Percentiles rank a stretch among this genome's conserved stretches.
Evolutionary conservation across 306 rosid species (phyloP).

Genomic region (Inga oerstediana): DNA sequence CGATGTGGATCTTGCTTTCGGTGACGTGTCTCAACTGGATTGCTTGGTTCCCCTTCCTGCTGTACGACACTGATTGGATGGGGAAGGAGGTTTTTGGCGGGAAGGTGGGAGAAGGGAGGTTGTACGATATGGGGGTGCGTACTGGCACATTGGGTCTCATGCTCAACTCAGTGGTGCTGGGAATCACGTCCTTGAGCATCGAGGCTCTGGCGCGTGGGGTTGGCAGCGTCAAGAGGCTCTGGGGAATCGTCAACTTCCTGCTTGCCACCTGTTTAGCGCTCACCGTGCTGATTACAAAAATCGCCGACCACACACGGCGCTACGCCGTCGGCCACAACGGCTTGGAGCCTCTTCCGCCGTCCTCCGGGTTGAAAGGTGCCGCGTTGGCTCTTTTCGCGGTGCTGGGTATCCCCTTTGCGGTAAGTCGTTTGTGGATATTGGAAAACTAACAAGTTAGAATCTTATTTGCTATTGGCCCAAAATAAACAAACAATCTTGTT

Average conservation of each 20-base stretch:
- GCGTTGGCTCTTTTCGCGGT: slow-evolving; percentile 57
- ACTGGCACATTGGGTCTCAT: slow-evolving; percentile 60
- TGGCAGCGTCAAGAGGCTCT: slow-evolving; percentile 64
- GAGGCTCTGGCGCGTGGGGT: slow-evolving; percentile 49
- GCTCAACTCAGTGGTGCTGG: slow-evolving; percentile 73
- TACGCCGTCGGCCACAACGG: neutral
- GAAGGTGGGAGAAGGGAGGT: neutral
- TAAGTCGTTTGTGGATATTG: slow-evolving; percentile 25
- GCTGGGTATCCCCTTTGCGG: slow-evolving; percentile 76
- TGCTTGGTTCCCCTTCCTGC: slow-evolving; percentile 75
- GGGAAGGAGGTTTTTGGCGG: slow-evolving; percentile 85
- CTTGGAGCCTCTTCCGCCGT: slow-evolving; percentile 26
- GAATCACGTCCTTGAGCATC: slow-evolving; percentile 45
- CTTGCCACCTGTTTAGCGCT: slow-evolving; percentile 46
- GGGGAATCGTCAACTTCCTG: slow-evolving; percentile 72
- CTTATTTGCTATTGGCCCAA: neutral
- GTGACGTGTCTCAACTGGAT: slow-evolving; percentile 78
- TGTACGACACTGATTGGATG: slow-evolving; percentile 91
- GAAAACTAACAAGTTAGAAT: neutral
- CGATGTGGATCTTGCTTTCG: slow-evolving; percentile 65
- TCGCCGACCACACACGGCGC: slow-evolving; percentile 43
- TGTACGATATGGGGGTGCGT: slow-evolving; percentile 57
- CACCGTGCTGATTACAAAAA: slow-evolving; percentile 56
- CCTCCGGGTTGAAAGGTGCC: slow-evolving; percentile 36
- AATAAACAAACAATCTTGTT: neutral